Evolutionary conservation across 1,284 basidiomycete species (phyloP).

Genomic region (Puccinia brachypodii): DNA sequence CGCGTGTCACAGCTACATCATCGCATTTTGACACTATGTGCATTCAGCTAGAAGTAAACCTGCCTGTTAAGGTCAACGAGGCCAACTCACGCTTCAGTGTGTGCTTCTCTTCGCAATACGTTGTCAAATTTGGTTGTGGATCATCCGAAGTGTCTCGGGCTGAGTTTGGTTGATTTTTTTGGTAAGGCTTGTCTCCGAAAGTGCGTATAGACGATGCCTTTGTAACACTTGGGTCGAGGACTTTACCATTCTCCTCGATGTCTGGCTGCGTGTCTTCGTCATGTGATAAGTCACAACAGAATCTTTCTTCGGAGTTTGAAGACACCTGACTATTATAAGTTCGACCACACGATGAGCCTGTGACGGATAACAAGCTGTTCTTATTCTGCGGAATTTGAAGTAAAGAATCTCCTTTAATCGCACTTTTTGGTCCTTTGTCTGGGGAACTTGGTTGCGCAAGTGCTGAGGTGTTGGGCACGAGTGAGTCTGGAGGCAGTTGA

Average conservation of each 20-base stretch:
- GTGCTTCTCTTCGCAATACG: constrained; percentile 5
- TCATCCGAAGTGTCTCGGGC: neutral
- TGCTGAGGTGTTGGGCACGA: neutral
- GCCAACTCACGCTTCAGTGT: constrained; percentile 6
- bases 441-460: neutral
- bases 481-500: neutral
- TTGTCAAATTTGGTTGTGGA: neutral
- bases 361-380: neutral
- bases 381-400: neutral
- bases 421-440: neutral
- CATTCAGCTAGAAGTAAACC: neutral
- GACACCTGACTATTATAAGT: neutral
- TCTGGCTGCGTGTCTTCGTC: neutral
- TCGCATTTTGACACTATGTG: neutral
- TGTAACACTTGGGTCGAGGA: neutral
- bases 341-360: neutral
- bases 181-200: neutral
- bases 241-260: too few relatives aligned
- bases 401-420: neutral
- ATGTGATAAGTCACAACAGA: neutral
- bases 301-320: neutral
- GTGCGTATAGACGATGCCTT: constrained; percentile 11
- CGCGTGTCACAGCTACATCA: neutral
- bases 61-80: neutral
- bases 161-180: neutral